A percentile compares a stretch with the other conserved stretches of the same genome.
phyloP scores from a whole-genome alignment of 768 basidiomycete species.

The Lactarius deliciosus region DNA sequence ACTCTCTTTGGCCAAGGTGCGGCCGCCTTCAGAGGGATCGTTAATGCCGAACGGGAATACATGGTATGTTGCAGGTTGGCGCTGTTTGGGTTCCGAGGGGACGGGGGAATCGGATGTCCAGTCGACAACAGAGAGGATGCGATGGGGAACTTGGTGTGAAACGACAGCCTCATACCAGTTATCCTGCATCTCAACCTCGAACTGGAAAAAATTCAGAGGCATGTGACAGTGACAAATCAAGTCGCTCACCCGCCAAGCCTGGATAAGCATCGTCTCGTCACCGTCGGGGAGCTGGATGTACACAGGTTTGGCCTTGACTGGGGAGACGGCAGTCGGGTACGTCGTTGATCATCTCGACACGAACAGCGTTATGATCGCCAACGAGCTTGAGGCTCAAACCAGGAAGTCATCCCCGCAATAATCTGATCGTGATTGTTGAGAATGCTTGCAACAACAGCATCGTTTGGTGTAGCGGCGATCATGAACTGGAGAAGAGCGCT shows the following conservation, averaged over 20 bases:
- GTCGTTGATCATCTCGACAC: slow-evolving; percentile 48
- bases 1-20: slow-evolving; percentile 59
- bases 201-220: slow-evolving; percentile 40
- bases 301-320: slow-evolving; percentile 77
- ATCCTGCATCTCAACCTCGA: slow-evolving; percentile 91
- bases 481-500: slow-evolving; percentile 77
- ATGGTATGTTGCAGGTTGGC: slow-evolving; percentile 50
- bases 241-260: slow-evolving; percentile 76
- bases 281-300: slow-evolving; percentile 79
- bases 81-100: slow-evolving; percentile 35
- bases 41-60: slow-evolving; percentile 84
- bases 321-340: slow-evolving; percentile 77
- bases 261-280: slow-evolving; percentile 58
- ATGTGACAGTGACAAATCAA: neutral
- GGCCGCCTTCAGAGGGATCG: slow-evolving; percentile 73
- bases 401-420: slow-evolving; percentile 49
- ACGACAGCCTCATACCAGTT: slow-evolving; percentile 96
- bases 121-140: slow-evolving; percentile 87
- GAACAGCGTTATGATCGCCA: slow-evolving; percentile 42
- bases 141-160: slow-evolving; percentile 67
- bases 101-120: slow-evolving; percentile 86
- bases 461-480: slow-evolving; percentile 63
- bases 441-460: slow-evolving; percentile 51
- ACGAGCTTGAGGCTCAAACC: slow-evolving; percentile 46
- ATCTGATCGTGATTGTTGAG: slow-evolving; percentile 49